These are phyloP conservation scores for Sphaerulina vaccinii DNA, from an alignment of 2,329 filamentous ascomycete genomes.

Conservation along the genomic window DNA sequence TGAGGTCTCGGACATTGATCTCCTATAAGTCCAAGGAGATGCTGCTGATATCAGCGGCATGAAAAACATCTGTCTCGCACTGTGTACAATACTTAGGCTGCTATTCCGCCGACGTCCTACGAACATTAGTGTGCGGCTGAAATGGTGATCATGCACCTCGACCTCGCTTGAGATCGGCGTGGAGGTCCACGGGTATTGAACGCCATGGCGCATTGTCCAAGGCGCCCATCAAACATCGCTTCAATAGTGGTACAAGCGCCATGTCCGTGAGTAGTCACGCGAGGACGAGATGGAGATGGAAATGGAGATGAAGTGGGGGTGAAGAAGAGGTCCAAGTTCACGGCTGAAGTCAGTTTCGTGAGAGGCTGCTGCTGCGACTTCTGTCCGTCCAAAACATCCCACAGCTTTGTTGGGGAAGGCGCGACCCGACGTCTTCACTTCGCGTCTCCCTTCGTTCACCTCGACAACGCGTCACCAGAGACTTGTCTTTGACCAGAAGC, in stretches of 20 bases:
- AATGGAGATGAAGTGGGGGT: no score
- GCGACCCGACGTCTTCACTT: no score
- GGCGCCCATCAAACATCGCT: background rate
- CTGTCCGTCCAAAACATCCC: no score
- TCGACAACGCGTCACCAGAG: background rate
- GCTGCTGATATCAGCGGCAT: background rate
- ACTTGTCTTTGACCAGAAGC: background rate
- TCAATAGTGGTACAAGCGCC: background rate
- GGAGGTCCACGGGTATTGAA: background rate
- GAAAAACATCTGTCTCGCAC: background rate
- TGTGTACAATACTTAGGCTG: background rate
- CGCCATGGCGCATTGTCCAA: background rate
- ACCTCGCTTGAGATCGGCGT: conserved; percentile 1
- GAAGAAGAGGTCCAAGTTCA: no score
- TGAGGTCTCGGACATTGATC: no score
- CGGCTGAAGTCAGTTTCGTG: no score
- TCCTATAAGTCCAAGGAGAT: background rate
- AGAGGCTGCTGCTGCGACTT: no score
- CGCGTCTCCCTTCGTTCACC: conserved; percentile 1
- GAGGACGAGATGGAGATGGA: background rate
- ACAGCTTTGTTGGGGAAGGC: no score
- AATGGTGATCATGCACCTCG: background rate
- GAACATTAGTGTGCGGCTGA: conserved; percentile 11
- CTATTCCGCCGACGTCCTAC: background rate
- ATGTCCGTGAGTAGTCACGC: background rate